Base-by-base conservation (phyloP, 805 yeast species). In the Candida manassasensis region DNA sequence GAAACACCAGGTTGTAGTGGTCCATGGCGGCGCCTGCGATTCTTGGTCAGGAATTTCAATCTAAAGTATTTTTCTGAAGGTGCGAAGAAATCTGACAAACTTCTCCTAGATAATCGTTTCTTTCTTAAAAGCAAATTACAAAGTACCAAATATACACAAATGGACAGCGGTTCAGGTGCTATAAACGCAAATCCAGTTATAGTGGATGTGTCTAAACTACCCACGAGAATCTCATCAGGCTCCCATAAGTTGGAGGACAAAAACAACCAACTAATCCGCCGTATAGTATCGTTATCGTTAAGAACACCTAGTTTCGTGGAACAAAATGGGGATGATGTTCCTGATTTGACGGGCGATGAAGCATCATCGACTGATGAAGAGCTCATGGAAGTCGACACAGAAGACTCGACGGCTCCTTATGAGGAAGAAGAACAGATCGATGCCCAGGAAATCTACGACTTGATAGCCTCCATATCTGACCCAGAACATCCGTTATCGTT, bases 401-500 rank as follows among this genome's bases (percentile, higher is more conserved):
- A 53, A 15, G 10, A 8, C 9, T 7, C 7, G 22, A 10, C 7
- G 7, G 22, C 10, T 21, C 10, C 27, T n/a, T 59, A 55, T 2
- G 71, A 67, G 24, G 68, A 63, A 4, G 69, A 55, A 21, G 93
- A 86, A 25, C 75, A 74, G 6, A 77, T 90, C 25, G 98, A 90
- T 53, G 59, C 88, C 2, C 97, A 90, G 54, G 98, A 90, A 53
- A 79, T 90, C 4, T 88, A 77, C 48, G 96, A 89, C 54, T 64
- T 90, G 32, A 85, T 86, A 2, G 78, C 96, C 4, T 75, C 81
- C 19, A 86, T 88, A 9, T 83, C 94, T 0, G 99, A 93, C 55
- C 99, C 99, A 1, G 99, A 93, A 53, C 99, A 93, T 57, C 99
- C 99, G 0, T 67, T 93, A 28, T 83, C 96, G 0, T 67, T 93